Base-by-base conservation (phyloP, 768 basidiomycete genomes). In the Lenzites betulinus region DNA sequence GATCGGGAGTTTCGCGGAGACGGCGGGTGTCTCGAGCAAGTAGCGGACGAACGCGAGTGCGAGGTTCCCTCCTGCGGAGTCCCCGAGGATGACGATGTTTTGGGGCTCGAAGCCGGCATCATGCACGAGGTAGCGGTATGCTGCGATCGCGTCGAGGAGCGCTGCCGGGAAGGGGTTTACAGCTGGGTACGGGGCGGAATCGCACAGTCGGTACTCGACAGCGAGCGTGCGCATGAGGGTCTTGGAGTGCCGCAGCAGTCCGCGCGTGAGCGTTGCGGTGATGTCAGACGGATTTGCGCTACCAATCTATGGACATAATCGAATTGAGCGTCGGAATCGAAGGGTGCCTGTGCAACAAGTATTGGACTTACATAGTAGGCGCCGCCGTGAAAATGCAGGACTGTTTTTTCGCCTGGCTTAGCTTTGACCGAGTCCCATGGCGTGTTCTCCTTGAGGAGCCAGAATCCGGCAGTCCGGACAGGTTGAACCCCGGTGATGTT, bases 61-160 rank as follows among this genome's bases (percentile, higher is more conserved):
- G 28, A 86, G 72, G 61, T 81, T 78, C 0, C 78, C 85, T 0
- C 85, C 86, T 0, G 85, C 82, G 0, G 82, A 84, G 48, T 85
- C 84, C 7, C 84, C 85, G 5, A 67, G 65, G 7, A 85, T 53
- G 58, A 83, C 73, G 57, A 86, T 77, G 54, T 81, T 71, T 22
- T 57, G 23, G 1, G 83, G 75, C 4, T 62, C 51, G 66, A 83
- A 80, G 0, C 77, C 76, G 30, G 81, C 66, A 15, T 60, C 66
- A 15, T 78, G 65, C 28, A 82, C 69, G 25, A 87, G 79, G 72
- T 85, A 82, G 12, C 73, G 48, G 60, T 83, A 85, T 3, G 79
- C 82, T 0, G 81, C 77, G 11, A 85, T 47, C 1, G 74, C 80
- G 65, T 86, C 85, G 18, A 86, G 58, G 1, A 87, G 72, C 0